Base-by-base conservation (phyloP, 1,139 yeast genomes). In the Pichia sp. region DNA sequence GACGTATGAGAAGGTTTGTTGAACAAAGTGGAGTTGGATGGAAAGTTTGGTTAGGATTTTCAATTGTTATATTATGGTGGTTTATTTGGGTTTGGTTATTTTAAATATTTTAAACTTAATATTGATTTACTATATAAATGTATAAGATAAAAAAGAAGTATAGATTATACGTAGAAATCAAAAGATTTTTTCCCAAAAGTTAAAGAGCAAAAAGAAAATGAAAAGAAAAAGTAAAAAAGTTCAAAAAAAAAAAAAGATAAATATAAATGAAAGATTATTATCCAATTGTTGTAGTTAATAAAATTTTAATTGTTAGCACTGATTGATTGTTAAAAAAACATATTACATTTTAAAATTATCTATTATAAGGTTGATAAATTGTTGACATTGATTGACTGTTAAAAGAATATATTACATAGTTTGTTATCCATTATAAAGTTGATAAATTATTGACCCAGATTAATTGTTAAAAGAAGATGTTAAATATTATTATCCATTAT, bases 71-170 rank as follows among this genome's bases (percentile, higher is more conserved):
- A 13, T 73, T 78, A 48, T 59, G 87, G 56, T 73, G 86, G 64
- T 91, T 90, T 68, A 81, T 88, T 68, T 84, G 84, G 76, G 90
- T 89, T n/a, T 87, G 96, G 96, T 62, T 82, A 50, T 72, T 73
- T 56, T 80, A 66, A 59, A 9, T 18, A 25, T 29, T 29, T 9
- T 29, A 11, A 29, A 5, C 31, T 14, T 31, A 31, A 11, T 31
- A 13, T 31, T 31, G 14, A 14, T 31, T 14, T 31, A 31, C 34
- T 13, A 22, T 22, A 22, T 22, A 22, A 22, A 22, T 22, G 4
- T 4, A 22, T 22, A 22, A 22, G 4, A 22, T 22, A 22, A 22
- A 22, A 22, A 22, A 4, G 25, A 22, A 22, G 30, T 28, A 5
- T 31, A 31, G 5, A 31, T n/a, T 31, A 34, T 34, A 34, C 25